Evolutionary conservation across 768 basidiomycete genomes (phyloP), one percentile per base, ranked within the genome.

Genomic region (Lepiota brunneoincarnata): DNA sequence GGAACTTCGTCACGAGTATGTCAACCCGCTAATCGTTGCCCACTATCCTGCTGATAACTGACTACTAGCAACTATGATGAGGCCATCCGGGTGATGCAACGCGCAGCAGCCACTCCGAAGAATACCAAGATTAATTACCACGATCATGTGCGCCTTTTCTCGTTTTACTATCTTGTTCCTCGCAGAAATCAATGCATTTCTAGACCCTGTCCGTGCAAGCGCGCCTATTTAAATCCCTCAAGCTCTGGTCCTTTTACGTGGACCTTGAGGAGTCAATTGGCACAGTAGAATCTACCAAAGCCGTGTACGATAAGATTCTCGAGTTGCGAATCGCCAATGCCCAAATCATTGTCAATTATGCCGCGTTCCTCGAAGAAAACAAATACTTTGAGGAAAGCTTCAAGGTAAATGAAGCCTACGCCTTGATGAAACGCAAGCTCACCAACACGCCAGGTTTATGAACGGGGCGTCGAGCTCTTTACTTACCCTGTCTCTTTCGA

Each of bases 361-460:
- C 97, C 2, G 84, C 89, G 3, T 99, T 98, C 79, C 72, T 99
- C 44, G 96, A 98, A 67, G 96, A 98, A 67, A 96, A 98, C 72
- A 84, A 93, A 61, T 99, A 98, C 71, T 99, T 90, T 70, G 97
- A 99, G 62, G 97, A 98, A 63, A 93, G 92, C 69, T 99, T 98
- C 84, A 97, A 94, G 81, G 91, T 87, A 62, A 36, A 67, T 55
- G 34, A 45, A 34, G 37, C 6, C 7, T 36, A 42, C 43, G 4
- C 4, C n/a, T 44, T 15, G 7, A 55, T n/a, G 14, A n/a, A 41
- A 14, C 37, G 18, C 18, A 26, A 37, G 14, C 53, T 65, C 38
- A 64, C 58, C 14, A 26, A 23, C 37, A 42, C 36, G 36, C 4
- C 45, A 91, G 89, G 89, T 96, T 21, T 99, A 98, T 67, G 97